These are phyloP conservation scores for Kwoniella heveanensis DNA, from an alignment of 768 basidiomycete species.

Conservation along the genomic window DNA sequence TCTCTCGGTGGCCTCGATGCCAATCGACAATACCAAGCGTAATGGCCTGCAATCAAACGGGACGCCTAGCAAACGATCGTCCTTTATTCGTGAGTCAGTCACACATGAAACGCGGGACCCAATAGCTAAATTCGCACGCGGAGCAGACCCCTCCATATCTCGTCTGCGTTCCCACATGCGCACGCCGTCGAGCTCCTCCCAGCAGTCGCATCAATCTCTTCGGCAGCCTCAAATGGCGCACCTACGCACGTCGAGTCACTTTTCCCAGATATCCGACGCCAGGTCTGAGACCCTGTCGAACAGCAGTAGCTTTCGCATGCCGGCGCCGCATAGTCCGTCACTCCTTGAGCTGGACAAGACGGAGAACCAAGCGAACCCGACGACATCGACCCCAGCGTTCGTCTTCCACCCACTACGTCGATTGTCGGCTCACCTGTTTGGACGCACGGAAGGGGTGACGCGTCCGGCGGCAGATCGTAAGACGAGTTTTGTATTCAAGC, in stretches of 20 bases:
- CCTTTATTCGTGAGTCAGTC: conserved; percentile 35
- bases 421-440: conserved; percentile 33
- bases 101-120: too few species aligned
- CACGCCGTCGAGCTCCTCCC: conserved; percentile 39
- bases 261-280: conserved; percentile 40
- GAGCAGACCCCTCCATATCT: conserved; percentile 43
- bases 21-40: background rate
- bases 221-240: conserved; percentile 30
- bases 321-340: background rate
- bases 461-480: conserved; percentile 6
- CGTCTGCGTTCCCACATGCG: conserved; percentile 54
- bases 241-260: conserved; percentile 33
- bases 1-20: conserved; percentile 8
- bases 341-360: background rate
- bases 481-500: background rate
- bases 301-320: background rate
- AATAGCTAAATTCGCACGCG: background rate
- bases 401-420: conserved; percentile 43
- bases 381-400: conserved; percentile 33
- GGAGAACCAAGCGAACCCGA: background rate
- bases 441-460: background rate
- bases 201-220: conserved; percentile 26
- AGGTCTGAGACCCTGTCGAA: conserved; percentile 29
- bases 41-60: conserved; percentile 12
- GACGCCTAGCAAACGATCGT: conserved; percentile 22